Evolutionary conservation across 768 basidiomycete genomes (phyloP), one percentile per base, ranked within the genome.

Genomic region (Rhodotorula kratochvilovae): DNA sequence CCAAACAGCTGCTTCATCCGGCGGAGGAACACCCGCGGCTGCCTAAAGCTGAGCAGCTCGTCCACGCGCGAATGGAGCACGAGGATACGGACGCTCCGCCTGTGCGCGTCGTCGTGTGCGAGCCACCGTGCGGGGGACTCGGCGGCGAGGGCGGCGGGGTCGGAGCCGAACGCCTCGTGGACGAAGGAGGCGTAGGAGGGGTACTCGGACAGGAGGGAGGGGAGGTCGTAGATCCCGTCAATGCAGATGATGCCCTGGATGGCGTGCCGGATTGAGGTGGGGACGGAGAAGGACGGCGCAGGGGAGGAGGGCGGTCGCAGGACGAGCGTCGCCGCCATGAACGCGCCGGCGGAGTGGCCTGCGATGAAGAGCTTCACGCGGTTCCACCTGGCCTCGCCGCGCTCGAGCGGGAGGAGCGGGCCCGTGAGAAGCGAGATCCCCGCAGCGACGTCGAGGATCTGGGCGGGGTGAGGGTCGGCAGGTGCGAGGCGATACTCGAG

Each of bases 181-280:
- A 76, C 73, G 60, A 77, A 78, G 46, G 60, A 71, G 25, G 23
- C 42, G 54, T 78, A 78, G 25, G 58, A 42, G 10, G 77, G 77
- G 65, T 78, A 78, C 54, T 78, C 77, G 45, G 35, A 58, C 46
- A 78, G 50, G 54, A 78, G 65, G 36, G 67, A 55, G 17, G 55
- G 56, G 27, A 78, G 66, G 63, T 77, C 76, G 59, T 75, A 76
- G 54, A 78, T 78, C 35, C 76, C 77, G 53, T 77, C 77, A 46
- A 77, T 61, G 68, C 70, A 71, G 25, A 72, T 61, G n/a, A 72
- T 54, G 39, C 59, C 65, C 21, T 13, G 15, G 45, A 75, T 55
- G 17, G 68, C 39, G 31, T 27, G 51, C 12, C 72, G 64, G 8
- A 73, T 29, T 0, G 16, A 0, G 11, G 35, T 0, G 16, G 66